A percentile compares a stretch with the other conserved stretches of the same genome.
These are phyloP conservation scores for Lagerstroemia speciosa DNA, from an alignment of 345 rosid genomes.

Conservation along the genomic window DNA sequence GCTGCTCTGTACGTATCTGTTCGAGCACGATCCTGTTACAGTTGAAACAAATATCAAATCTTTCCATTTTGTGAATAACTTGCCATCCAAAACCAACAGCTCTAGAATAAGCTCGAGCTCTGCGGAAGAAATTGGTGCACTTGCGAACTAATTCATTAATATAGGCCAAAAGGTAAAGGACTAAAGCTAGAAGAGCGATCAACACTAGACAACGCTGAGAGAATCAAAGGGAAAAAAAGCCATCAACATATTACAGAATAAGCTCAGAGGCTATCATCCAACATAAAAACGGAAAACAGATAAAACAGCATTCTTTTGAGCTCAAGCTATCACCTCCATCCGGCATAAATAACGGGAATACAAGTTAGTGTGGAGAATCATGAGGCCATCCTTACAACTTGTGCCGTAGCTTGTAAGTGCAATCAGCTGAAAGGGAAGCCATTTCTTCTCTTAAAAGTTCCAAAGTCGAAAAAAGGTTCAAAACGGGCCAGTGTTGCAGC, in stretches of 20 bases:
- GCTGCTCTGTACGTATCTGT: constrained; percentile 80
- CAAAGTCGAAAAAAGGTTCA: neutral
- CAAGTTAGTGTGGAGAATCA: neutral
- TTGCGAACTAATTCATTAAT: neutral
- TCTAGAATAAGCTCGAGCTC: neutral
- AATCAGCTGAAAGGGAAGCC: neutral
- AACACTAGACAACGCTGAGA: neutral
- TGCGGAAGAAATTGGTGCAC: neutral
- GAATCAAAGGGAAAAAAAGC: neutral
- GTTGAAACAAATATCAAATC: constrained; percentile 17
- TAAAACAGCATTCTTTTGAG: neutral
- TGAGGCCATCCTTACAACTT: neutral
- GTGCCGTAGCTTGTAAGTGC: neutral
- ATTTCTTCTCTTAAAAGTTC: neutral
- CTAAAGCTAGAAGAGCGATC: neutral
- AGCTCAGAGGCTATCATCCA: neutral
- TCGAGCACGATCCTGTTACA: constrained; percentile 63
- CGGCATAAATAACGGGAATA: neutral
- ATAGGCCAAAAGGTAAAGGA: neutral
- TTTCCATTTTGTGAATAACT: neutral
- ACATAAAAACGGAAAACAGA: neutral
- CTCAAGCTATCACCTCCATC: neutral
- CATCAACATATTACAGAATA: neutral
- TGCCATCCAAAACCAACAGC: neutral
- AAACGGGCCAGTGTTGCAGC: neutral